Evolutionary conservation across 2,329 filamentous ascomycete genomes (phyloP).

Genomic region (Ophiocordyceps robertsii): DNA sequence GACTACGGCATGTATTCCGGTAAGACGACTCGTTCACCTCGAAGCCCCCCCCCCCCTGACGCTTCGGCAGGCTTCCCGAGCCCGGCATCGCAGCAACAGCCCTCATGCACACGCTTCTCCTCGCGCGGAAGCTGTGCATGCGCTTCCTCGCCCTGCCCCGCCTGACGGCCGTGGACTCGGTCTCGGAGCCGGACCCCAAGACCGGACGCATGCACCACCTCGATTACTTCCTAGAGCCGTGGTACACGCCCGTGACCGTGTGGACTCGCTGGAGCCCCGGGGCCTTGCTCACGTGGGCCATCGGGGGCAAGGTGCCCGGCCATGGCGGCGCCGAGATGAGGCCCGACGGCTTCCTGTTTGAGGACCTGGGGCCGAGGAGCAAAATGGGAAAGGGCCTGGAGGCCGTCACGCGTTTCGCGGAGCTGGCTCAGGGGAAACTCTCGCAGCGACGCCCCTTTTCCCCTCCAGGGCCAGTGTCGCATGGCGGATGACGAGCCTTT

Average conservation of each 20-base stretch:
- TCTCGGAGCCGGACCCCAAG: conserved; percentile 35
- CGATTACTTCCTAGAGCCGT: conserved; percentile 48
- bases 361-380: conserved; percentile 49
- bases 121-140: conserved; percentile 38
- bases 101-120: conserved; percentile 33
- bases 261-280: conserved; percentile 49
- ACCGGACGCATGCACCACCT: conserved; percentile 36
- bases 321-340: conserved; percentile 22
- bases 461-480: no score
- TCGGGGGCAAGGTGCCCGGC: conserved; percentile 33
- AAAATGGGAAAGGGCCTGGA: conserved; percentile 38
- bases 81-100: conserved; percentile 21
- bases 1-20: conserved; percentile 52
- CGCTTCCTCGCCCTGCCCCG: conserved; percentile 49
- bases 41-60: no score
- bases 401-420: conserved; percentile 15
- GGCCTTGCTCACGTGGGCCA: conserved; percentile 31
- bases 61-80: conserved; percentile 24
- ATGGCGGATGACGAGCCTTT: no score
- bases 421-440: no score
- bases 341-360: conserved; percentile 37
- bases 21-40: no score
- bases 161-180: conserved; percentile 20
- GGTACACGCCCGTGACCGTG: conserved; percentile 45
- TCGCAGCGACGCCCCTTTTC: no score